Base-by-base conservation (phyloP, 2,329 filamentous ascomycete genomes). In the Ophiobolus disseminans region DNA sequence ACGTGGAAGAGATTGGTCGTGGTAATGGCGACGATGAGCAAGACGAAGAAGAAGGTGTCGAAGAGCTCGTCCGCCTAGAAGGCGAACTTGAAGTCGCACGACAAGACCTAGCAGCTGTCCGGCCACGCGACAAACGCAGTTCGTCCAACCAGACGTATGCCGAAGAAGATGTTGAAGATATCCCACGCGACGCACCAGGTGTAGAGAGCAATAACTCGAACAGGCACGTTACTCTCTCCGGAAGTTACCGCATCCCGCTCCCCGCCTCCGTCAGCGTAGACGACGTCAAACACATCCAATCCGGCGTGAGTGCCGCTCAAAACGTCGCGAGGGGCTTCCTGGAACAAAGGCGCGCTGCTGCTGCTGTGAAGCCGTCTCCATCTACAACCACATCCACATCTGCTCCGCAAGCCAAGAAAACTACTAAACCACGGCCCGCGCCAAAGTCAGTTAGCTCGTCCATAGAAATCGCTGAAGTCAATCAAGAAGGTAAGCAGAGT, bases 201-300 rank as follows among this genome's bases (percentile, higher is more conserved):
- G 32, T 38, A 11, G 45, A 50, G 9, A 43, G 40, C 14, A 44
- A 39, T 3, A 25, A 30, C 13, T 40, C 40, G 9, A 63, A 64
- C n/a, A 57, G 66, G 35, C 65, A 69, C 32, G 68, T 73, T 14
- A 73, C 69, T 0, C 57, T 73, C 10, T 58, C 57, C 2, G 70
- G 70, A 7, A 69, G 59, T 41, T 73, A 73, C 50, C 62, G 70
- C 9, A 73, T 73, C 31, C 70, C 70, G 0, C 63, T 73, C 7
- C 70, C 70, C 4, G 43, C 66, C 3, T 68, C 38, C 16, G 62
- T 73, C 6, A 59, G 51, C 44, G 62, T 72, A 20, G 50, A 62
- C 14, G 69, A 73, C 40, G 69, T 73, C 0, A 62, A 65, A 45
- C 67, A 39, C 3, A 71, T 73, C 7, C 68, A 73, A 40, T 62